These are phyloP conservation scores for Kondoa subrosea DNA, from an alignment of 768 basidiomycete species.

Conservation along the genomic window DNA sequence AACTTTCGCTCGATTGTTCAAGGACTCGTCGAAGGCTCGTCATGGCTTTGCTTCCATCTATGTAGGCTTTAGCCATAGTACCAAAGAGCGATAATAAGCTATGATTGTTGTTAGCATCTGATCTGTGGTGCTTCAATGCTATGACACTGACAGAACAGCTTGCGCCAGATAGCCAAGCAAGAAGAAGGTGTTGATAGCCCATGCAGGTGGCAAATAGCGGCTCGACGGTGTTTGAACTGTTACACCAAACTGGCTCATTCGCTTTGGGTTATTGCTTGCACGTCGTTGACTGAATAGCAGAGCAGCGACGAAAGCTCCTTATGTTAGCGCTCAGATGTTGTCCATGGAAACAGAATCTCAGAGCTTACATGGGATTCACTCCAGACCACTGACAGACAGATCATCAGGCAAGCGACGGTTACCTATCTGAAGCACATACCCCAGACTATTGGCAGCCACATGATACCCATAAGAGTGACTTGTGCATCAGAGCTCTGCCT, in stretches of 20 bases:
- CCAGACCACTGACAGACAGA: too few species aligned
- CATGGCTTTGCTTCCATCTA: background rate
- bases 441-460: too few species aligned
- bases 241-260: background rate
- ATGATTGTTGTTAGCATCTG: background rate
- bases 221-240: too few species aligned
- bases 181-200: background rate
- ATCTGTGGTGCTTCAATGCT: background rate
- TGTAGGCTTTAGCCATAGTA: background rate
- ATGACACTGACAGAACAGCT: background rate
- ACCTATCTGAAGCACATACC: too few species aligned
- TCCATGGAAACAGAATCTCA: too few species aligned
- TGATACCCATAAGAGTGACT: too few species aligned
- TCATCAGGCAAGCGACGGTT: too few species aligned
- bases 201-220: background rate
- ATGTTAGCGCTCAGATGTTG: too few species aligned
- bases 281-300: background rate
- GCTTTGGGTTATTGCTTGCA: background rate
- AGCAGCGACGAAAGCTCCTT: too few species aligned
- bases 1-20: background rate
- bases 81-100: background rate
- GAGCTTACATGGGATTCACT: too few species aligned
- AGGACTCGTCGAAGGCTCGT: background rate
- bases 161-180: background rate
- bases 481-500: too few species aligned